Evolutionary conservation across 2,329 filamentous ascomycete genomes (phyloP).

Genomic region (Camillea tinctor): DNA sequence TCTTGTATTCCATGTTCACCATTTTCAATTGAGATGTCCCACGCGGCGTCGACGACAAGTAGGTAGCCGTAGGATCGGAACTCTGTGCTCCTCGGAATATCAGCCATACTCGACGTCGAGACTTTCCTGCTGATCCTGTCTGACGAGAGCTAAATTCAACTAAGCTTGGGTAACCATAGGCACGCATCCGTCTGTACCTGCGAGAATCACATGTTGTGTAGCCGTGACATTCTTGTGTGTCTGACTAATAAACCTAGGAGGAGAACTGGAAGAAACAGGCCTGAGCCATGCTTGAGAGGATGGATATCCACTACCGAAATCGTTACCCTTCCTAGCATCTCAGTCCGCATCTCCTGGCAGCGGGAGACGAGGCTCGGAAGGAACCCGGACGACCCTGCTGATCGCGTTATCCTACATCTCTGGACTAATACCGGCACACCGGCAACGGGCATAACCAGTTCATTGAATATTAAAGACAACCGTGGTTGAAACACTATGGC

Average conservation of each 20-base stretch:
- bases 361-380: background rate
- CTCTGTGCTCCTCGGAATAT: constrained; percentile 1
- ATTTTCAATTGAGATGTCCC: constrained; percentile 15
- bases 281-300: background rate
- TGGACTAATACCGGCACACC: background rate
- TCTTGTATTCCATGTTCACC: constrained; percentile 9
- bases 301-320: background rate
- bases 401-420: background rate
- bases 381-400: background rate
- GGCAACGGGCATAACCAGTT: background rate
- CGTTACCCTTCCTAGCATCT: background rate
- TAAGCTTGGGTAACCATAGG: constrained; percentile 15
- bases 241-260: background rate
- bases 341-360: background rate
- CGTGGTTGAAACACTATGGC: background rate
- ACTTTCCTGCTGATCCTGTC: constrained; percentile 1
- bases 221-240: constrained; percentile 16
- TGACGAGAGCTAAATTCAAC: constrained; percentile 12
- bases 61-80: constrained; percentile 16
- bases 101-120: background rate
- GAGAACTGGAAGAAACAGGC: too few species aligned
- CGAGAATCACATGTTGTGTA: constrained; percentile 16
- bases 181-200: constrained; percentile 18
- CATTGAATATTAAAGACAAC: background rate
- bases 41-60: constrained; percentile 20